phyloP scores from a whole-genome alignment of 768 basidiomycete species.

The Bullera alba region DNA sequence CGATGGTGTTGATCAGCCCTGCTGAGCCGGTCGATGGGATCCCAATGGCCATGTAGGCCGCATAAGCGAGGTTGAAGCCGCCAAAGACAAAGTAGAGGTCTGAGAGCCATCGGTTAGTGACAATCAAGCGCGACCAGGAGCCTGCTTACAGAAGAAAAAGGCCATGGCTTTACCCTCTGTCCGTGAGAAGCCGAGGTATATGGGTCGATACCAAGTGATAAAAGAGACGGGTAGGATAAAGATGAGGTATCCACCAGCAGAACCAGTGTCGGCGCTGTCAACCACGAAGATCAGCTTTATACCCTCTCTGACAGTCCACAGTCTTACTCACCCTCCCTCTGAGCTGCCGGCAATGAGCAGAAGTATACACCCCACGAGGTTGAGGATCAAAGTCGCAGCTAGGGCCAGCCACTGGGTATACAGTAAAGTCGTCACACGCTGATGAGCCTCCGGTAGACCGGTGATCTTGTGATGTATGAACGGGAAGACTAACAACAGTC shows the following conservation, averaged over 20 bases:
- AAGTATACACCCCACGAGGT: constrained; percentile 83
- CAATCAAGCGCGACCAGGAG: background rate
- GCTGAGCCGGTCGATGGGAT: constrained; percentile 88
- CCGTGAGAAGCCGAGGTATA: constrained; percentile 98
- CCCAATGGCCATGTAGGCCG: constrained; percentile 89
- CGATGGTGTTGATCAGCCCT: constrained; percentile 86
- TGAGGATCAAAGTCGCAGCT: constrained; percentile 68
- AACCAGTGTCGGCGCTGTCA: constrained; percentile 39
- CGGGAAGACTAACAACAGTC: constrained; percentile 63
- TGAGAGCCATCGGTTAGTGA: constrained; percentile 40
- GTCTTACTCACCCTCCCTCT: constrained; percentile 49
- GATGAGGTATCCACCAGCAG: constrained; percentile 55
- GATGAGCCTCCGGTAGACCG: constrained; percentile 54
- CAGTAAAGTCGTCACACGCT: constrained; percentile 75
- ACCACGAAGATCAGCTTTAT: constrained; percentile 7
- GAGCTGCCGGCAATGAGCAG: constrained; percentile 68
- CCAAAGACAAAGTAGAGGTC: constrained; percentile 96
- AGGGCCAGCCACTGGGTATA: constrained; percentile 95
- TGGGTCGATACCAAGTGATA: constrained; percentile 91
- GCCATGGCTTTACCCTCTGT: constrained; percentile 50
- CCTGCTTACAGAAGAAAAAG: constrained; percentile 40
- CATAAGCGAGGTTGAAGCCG: constrained; percentile 89
- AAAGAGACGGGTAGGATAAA: constrained; percentile 75
- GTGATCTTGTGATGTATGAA: constrained; percentile 86
- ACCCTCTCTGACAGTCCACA: background rate